Evolutionary conservation across 177 flowering plant species (phyloP).

Genomic region (Telopea speciosissima): DNA sequence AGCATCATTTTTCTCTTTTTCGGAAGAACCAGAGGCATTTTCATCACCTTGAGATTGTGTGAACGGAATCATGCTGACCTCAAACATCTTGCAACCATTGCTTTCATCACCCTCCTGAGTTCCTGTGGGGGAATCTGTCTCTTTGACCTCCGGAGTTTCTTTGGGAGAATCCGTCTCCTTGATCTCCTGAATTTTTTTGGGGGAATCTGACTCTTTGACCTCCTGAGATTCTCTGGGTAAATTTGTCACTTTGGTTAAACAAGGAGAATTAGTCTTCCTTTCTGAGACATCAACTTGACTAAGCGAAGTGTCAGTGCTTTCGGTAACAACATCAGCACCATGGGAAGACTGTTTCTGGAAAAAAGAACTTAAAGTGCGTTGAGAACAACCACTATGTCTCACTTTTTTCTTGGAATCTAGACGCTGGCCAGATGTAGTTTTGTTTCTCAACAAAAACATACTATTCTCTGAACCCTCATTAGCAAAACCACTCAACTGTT

Average conservation of each 20-base stretch:
- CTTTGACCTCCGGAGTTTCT: no score
- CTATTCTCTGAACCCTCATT: constrained; percentile 11
- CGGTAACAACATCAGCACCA: constrained; percentile 8
- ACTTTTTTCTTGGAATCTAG: constrained; percentile 39
- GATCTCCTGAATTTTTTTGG: no score
- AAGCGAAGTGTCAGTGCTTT: constrained; percentile 11
- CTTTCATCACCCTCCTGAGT: constrained; percentile 7
- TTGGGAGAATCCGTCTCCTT: no score
- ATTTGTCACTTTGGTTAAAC: background rate
- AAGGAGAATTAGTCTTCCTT: constrained; percentile 7
- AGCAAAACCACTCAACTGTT: no score
- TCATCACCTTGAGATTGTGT: constrained; percentile 23
- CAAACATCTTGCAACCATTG: constrained; percentile 15
- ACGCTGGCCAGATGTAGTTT: constrained; percentile 3
- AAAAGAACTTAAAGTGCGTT: constrained; percentile 74
- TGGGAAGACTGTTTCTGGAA: constrained; percentile 38
- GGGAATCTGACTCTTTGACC: no score
- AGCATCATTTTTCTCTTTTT: constrained; percentile 34
- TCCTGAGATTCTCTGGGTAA: no score
- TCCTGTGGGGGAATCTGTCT: constrained; percentile 12
- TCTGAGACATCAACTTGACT: constrained; percentile 20
- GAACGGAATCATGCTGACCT: constrained; percentile 13
- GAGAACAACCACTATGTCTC: constrained; percentile 39
- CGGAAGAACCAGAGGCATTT: constrained; percentile 17
- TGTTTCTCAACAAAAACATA: constrained; percentile 8